Percentiles rank a stretch among this genome's conserved stretches.
Conservation (phyloP, 2,329 filamentous ascomycete species). For the Eutypella sp. region DNA sequence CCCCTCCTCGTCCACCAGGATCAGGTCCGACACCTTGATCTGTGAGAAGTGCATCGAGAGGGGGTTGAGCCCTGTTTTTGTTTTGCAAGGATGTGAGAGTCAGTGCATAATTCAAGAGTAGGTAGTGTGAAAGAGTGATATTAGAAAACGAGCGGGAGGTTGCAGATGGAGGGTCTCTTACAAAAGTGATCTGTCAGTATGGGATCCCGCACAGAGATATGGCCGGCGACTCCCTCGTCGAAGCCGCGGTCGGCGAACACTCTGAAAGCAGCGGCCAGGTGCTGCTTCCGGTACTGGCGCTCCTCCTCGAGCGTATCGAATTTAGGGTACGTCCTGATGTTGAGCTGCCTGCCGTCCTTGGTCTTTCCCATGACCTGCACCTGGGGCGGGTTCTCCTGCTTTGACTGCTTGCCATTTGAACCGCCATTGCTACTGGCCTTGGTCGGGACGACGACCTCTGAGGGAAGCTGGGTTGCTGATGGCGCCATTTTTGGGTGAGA, state of each 20-base stretch:
- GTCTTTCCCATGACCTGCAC: conserved; percentile 22
- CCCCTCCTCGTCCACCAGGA: conserved; percentile 6
- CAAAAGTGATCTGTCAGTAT: conserved; percentile 55
- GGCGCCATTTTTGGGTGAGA: background rate
- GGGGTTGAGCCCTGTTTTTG: conserved; percentile 2
- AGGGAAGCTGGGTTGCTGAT: background rate
- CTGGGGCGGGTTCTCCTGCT: conserved; percentile 14
- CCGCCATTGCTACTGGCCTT: background rate
- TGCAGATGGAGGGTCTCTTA: conserved; percentile 26
- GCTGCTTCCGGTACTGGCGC: conserved; percentile 52
- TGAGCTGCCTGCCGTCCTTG: conserved; percentile 23
- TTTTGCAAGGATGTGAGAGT: too few relatives aligned
- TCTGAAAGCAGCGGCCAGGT: conserved; percentile 57
- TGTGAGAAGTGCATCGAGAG: conserved; percentile 5
- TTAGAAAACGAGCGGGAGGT: background rate
- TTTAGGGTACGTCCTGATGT: conserved; percentile 24
- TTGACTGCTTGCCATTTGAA: conserved; percentile 10
- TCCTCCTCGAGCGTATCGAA: conserved; percentile 49
- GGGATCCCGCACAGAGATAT: conserved; percentile 59
- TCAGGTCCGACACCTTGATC: conserved; percentile 6
- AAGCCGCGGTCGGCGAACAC: conserved; percentile 58
- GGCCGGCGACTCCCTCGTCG: conserved; percentile 58
- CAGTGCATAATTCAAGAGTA: background rate
- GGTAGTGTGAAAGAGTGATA: background rate
- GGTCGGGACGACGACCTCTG: background rate